Percentiles rank a stretch among this genome's conserved stretches.
These are phyloP conservation scores for Rhododendron williamsianum DNA, from an alignment of 148 eudicot genomes.

Conservation along the genomic window DNA sequence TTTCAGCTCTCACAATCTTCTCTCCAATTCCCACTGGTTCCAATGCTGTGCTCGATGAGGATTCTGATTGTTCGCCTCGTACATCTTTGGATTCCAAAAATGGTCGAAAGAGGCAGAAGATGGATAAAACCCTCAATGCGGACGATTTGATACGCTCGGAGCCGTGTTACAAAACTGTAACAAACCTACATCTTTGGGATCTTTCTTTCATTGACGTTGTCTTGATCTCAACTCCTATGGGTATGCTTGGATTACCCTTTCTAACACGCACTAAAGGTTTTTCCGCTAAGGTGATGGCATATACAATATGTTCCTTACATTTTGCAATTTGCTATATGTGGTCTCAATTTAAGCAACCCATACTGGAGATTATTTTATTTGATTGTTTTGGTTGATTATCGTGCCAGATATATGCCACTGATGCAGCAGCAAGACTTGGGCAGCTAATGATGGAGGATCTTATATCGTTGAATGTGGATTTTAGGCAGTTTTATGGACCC, in stretches of 20 bases:
- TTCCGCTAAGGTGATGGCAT: slow-evolving; percentile 49
- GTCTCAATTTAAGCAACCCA: background rate
- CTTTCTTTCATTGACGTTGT: slow-evolving; percentile 56
- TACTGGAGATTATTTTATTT: background rate
- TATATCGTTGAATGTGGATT: slow-evolving; percentile 67
- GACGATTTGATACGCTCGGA: slow-evolving; percentile 42
- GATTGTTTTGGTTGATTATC: slow-evolving; percentile 12
- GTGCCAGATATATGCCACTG: slow-evolving; percentile 75
- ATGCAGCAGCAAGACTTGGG: slow-evolving; percentile 69
- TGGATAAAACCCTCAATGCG: slow-evolving; percentile 31
- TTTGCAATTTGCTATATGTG: background rate
- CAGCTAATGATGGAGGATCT: slow-evolving; percentile 87
- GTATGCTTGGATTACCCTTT: slow-evolving; percentile 88
- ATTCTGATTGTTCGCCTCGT: slow-evolving; percentile 22
- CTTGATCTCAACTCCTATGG: slow-evolving; percentile 76
- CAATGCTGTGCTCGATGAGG: slow-evolving; percentile 16
- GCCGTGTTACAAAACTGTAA: slow-evolving; percentile 65
- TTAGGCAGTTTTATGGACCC: slow-evolving; percentile 73
- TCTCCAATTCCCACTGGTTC: slow-evolving; percentile 47
- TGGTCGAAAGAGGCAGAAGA: slow-evolving; percentile 31
- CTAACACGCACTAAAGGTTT: slow-evolving; percentile 57
- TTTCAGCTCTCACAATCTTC: slow-evolving; percentile 56
- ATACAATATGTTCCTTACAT: background rate
- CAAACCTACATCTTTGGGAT: slow-evolving; percentile 52
- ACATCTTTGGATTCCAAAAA: slow-evolving; percentile 12